Base-by-base conservation (phyloP, 192 early-diverging fungal species). In the Podila minutissima region DNA sequence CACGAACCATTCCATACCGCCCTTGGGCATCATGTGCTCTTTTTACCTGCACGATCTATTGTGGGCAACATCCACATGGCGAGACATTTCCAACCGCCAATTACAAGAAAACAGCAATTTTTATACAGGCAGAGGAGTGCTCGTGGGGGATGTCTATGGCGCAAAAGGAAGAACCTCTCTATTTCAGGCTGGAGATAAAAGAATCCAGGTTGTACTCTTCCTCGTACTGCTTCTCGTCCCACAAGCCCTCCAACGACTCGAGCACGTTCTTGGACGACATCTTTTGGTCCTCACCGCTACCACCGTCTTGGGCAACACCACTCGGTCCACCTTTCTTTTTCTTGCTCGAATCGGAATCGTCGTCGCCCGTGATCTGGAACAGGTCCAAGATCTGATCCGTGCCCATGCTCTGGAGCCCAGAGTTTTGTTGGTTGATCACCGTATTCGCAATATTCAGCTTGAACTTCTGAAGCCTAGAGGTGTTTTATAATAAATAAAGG, bases 401-500 rank as follows among this genome's bases (percentile, higher is more conserved):
- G 75, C 96, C 97, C 98, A 99, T 99, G 29, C 92, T 94, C 66
- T 93, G 88, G 37, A 99, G 82, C 11, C 96, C 96, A 1, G 96
- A 86, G 72, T 99, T 99, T 86, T 99, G 96, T 81, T 96, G 94
- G 68, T 98, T 98, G 55, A 99, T 95, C 37, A 99, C 89, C 2
- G 96, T 90, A 60, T 94, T 96, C 2, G 98, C 96, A 84, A 99
- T 96, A 76, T 98, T 97, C 55, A 98, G 87, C 83, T 99, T 99
- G 88, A 99, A 99, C 67, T 95, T 95, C 88, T 99, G 98, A 62
- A 98, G 82, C 33, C 92, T 94, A 66, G 2, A 62, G 33, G n/a
- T n/a, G 35, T 28, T 57, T 17, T 19, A 3, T 13, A 60, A 17
- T 41, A 53, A 59, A 75, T 29, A 59, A 26, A 20, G 74, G 57